Evolutionary conservation across 1,284 basidiomycete genomes (phyloP), one percentile per base, ranked within the genome.

Genomic region (Cystobasidium slooffiae): DNA sequence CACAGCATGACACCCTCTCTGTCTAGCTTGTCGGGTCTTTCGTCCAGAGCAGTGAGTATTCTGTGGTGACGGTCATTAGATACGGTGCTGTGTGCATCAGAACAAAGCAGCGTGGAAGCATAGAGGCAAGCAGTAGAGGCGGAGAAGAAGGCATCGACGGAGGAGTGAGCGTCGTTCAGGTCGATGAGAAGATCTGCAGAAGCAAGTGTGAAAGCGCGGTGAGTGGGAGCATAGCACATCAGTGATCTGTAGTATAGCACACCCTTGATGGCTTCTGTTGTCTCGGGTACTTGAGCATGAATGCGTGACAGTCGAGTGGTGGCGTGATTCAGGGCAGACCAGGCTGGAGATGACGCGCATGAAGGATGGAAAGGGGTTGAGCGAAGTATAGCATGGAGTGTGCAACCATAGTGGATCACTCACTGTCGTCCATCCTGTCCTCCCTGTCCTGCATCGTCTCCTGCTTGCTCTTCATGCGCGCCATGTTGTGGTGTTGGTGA

Each of bases 1-100:
- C 68, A 69, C 24, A 69, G 68, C 68, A 61, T 61, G 12, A 69
- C 68, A 24, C 68, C 68, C 41, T 69, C 68, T 18, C 68, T 56
- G 47, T 69, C 68, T 7, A 69, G 55, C 44, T 62, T 59, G 20
- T 61, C 68, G 41, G 22, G 52, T 52, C 24, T 47, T n/a, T n/a
- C 20, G 8, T 39, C 44, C 6, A 49, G 44, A 46, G 20, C 16
- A 22, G 12, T 24, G 47, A 18, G 37, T 59, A n/a, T 20, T 44
- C 37, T 47, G n/a, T 63, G 1, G 7, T 20, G 9, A 18, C 7
- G 56, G 16, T 31, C 31, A 31, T 31, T 5, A 31, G 31, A 31
- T 31, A 31, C 31, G 31, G 8, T 41, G 18, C 18, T 18, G 6
- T 41, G 4, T 5, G 14, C 56, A 37, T 31, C 31, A n/a, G 6